phyloP scores from a whole-genome alignment of 805 yeast genomes.

The Yarrowia sp. region DNA sequence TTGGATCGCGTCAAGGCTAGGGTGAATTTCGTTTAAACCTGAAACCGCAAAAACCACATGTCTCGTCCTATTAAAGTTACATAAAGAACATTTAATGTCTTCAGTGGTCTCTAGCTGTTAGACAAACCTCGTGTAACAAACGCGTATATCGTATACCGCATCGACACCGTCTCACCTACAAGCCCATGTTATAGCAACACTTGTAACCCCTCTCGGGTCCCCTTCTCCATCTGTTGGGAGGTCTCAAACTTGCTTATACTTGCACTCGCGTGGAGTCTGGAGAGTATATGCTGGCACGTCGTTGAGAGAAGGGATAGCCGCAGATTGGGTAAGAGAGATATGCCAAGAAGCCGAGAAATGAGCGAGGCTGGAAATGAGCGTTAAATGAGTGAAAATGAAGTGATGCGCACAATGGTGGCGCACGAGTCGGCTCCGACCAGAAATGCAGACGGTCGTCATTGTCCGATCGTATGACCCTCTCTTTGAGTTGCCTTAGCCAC shows the following conservation, averaged over 20 bases:
- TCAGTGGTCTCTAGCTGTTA: no score
- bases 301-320: not conserved
- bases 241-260: not conserved
- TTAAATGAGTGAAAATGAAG: not conserved
- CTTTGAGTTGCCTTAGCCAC: not conserved
- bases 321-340: not conserved
- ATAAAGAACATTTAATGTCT: no score
- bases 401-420: not conserved
- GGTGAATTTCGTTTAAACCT: not conserved
- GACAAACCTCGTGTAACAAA: no score
- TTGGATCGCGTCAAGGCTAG: not conserved
- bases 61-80: not conserved
- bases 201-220: not conserved
- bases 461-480: not conserved
- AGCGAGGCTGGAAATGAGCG: not conserved
- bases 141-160: no score
- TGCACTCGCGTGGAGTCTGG: not conserved
- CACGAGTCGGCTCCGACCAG: not conserved
- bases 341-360: not conserved
- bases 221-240: not conserved
- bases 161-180: no score
- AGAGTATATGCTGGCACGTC: not conserved
- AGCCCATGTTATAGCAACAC: not conserved
- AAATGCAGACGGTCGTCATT: not conserved
- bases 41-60: not conserved